Evolutionary conservation across 1,284 basidiomycete species (phyloP).

Genomic region (Fomitopsis palustris): DNA sequence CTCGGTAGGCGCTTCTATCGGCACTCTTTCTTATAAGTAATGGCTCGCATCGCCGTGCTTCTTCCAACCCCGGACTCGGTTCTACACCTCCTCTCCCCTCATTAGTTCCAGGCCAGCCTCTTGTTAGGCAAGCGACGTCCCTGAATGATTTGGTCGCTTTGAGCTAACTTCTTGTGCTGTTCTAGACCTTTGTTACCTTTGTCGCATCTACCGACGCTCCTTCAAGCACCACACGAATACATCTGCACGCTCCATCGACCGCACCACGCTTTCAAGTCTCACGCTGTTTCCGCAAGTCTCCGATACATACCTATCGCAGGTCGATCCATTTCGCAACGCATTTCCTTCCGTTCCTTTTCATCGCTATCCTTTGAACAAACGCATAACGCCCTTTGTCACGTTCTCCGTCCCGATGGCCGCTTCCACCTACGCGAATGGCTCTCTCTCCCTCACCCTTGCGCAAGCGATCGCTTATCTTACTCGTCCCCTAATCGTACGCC

Average conservation of each 20-base stretch:
- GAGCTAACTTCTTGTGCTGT: constrained; percentile 6
- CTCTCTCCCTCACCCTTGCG: constrained; percentile 61
- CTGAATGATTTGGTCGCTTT: not conserved
- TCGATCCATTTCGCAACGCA: constrained; percentile 42
- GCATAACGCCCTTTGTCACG: constrained; percentile 2
- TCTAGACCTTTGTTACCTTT: constrained; percentile 20
- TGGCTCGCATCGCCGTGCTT: constrained; percentile 11
- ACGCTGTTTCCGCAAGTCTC: constrained; percentile 25
- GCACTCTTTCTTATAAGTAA: constrained; percentile 29
- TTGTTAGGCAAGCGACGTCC: constrained; percentile 29
- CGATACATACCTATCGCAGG: constrained; percentile 53
- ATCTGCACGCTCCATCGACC: constrained; percentile 19
- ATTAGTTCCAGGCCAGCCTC: constrained; percentile 27
- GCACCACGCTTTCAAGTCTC: constrained; percentile 14
- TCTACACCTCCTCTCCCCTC: constrained; percentile 24
- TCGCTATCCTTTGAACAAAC: constrained; percentile 13
- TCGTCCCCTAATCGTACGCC: constrained; percentile 50
- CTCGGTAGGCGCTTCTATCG: constrained; percentile 19
- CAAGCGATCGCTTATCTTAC: constrained; percentile 72
- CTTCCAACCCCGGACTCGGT: constrained; percentile 35
- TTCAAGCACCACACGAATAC: constrained; percentile 27
- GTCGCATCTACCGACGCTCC: constrained; percentile 22
- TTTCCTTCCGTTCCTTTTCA: constrained; percentile 10
- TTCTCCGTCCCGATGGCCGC: constrained; percentile 37
- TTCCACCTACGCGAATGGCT: constrained; percentile 37